Percentiles rank a stretch among this genome's conserved stretches.
These are phyloP conservation scores for Yamadazyma diddensiae DNA, from an alignment of 1,139 yeast genomes.

Conservation along the genomic window DNA sequence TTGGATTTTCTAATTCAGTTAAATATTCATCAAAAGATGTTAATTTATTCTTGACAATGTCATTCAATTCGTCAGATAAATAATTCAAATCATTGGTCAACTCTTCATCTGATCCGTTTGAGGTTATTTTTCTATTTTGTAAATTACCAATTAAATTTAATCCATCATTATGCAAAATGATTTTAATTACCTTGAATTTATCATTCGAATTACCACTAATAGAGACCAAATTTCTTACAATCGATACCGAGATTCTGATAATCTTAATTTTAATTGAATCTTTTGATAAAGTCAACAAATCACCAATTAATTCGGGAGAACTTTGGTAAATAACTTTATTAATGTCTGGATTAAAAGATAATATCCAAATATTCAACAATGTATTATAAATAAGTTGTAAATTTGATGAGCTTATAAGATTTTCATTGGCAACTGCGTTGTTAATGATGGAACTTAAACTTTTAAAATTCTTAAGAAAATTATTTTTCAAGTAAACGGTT, in stretches of 20 bases:
- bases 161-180: slow-evolving; percentile 76
- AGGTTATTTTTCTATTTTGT: slow-evolving; percentile 83
- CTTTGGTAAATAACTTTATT: slow-evolving; percentile 54
- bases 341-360: slow-evolving; percentile 66
- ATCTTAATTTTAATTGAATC: slow-evolving; percentile 90
- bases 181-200: slow-evolving; percentile 55
- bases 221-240: slow-evolving; percentile 58
- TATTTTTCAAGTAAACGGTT: slow-evolving; percentile 51
- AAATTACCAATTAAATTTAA: slow-evolving; percentile 65
- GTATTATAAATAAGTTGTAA: slow-evolving; percentile 84
- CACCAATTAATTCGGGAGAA: slow-evolving; percentile 58
- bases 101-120: slow-evolving; percentile 72
- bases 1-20: slow-evolving; percentile 78
- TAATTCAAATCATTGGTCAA: slow-evolving; percentile 67
- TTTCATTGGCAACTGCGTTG: slow-evolving; percentile 26
- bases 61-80: slow-evolving; percentile 59
- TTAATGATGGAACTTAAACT: slow-evolving; percentile 41
- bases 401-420: slow-evolving; percentile 49
- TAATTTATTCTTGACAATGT: slow-evolving; percentile 66
- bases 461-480: slow-evolving; percentile 51
- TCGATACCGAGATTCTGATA: slow-evolving; percentile 75
- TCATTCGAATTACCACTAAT: slow-evolving; percentile 25
- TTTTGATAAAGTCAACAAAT: slow-evolving; percentile 49
- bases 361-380: slow-evolving; percentile 77
- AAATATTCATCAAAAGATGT: slow-evolving; percentile 92